These are phyloP conservation scores for Leucogyrophana mollusca DNA, from an alignment of 768 basidiomycete genomes.

Conservation along the genomic window DNA sequence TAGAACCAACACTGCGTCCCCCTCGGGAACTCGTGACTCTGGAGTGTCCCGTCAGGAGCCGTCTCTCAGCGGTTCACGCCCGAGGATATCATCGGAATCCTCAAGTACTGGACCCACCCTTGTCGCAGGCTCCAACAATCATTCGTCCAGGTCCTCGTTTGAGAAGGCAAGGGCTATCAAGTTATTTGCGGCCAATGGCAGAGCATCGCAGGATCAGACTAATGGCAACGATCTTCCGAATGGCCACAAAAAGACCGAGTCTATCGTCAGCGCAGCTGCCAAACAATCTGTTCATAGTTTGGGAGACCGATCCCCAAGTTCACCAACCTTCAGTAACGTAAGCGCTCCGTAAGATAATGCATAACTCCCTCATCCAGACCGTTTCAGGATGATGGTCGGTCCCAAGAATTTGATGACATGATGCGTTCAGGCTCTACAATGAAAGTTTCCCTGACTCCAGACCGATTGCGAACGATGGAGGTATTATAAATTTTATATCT, in stretches of 20 bases:
- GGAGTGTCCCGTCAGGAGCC: slow-evolving; percentile 20
- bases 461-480: slow-evolving; percentile 91
- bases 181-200: slow-evolving; percentile 45
- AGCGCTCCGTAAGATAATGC: no score
- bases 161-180: slow-evolving; percentile 65
- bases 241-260: slow-evolving; percentile 56
- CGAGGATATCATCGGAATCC: slow-evolving; percentile 42
- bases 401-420: slow-evolving; percentile 90
- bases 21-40: slow-evolving; percentile 15
- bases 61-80: slow-evolving; percentile 20
- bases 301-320: slow-evolving; percentile 33
- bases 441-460: slow-evolving; percentile 95
- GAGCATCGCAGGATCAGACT: slow-evolving; percentile 38
- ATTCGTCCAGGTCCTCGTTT: slow-evolving; percentile 51
- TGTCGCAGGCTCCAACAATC: slow-evolving; percentile 13
- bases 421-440: slow-evolving; percentile 88
- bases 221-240: slow-evolving; percentile 41
- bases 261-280: slow-evolving; percentile 49
- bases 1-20: slow-evolving; percentile 45
- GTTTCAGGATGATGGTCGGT: slow-evolving; percentile 50
- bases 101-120: slow-evolving; percentile 15
- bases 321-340: slow-evolving; percentile 27
- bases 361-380: slow-evolving; percentile 1
- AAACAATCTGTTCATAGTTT: slow-evolving; percentile 34
- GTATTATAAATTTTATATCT: slow-evolving; percentile 51